Percentiles rank a stretch among this genome's conserved stretches.
Evolutionary conservation across 2,329 filamentous ascomycete genomes (phyloP).

Genomic region (Sarocladium oryzae): DNA sequence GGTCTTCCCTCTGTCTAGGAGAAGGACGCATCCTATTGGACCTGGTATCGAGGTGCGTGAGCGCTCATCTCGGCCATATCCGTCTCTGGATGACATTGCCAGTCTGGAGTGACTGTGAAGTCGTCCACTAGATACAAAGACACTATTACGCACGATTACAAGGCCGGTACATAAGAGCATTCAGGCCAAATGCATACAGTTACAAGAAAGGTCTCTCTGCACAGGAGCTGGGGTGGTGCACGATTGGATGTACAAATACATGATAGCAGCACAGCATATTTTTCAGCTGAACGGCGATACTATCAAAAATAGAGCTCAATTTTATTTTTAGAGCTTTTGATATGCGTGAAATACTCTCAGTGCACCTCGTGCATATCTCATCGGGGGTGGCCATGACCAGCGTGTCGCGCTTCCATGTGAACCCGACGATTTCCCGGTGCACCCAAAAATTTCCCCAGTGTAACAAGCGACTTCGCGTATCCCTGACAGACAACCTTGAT

Average conservation of each 20-base stretch:
- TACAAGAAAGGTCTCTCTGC: background rate
- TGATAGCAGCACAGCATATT: background rate
- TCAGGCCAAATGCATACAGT: background rate
- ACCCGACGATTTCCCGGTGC: constrained; percentile 30
- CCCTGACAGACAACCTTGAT: constrained; percentile 13
- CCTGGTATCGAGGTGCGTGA: constrained; percentile 78
- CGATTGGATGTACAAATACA: background rate
- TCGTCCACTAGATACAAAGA: background rate
- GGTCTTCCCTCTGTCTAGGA: constrained; percentile 54
- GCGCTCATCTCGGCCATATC: constrained; percentile 49
- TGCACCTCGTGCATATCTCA: background rate
- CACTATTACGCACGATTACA: background rate
- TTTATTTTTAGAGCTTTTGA: background rate
- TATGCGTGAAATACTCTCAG: too few species aligned
- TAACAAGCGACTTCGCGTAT: constrained; percentile 8
- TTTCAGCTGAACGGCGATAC: background rate
- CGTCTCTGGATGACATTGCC: constrained; percentile 58
- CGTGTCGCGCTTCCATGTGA: background rate
- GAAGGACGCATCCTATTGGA: constrained; percentile 62
- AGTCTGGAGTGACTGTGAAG: constrained; percentile 52
- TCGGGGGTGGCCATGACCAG: background rate
- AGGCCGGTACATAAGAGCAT: background rate
- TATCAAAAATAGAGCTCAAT: constrained; percentile 1
- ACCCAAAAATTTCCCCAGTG: constrained; percentile 21
- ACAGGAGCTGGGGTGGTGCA: background rate